Percentiles rank a stretch among this genome's conserved stretches.
These are phyloP conservation scores for Metschnikowia baotianmanensis DNA, from an alignment of 805 yeast genomes.

Conservation along the genomic window DNA sequence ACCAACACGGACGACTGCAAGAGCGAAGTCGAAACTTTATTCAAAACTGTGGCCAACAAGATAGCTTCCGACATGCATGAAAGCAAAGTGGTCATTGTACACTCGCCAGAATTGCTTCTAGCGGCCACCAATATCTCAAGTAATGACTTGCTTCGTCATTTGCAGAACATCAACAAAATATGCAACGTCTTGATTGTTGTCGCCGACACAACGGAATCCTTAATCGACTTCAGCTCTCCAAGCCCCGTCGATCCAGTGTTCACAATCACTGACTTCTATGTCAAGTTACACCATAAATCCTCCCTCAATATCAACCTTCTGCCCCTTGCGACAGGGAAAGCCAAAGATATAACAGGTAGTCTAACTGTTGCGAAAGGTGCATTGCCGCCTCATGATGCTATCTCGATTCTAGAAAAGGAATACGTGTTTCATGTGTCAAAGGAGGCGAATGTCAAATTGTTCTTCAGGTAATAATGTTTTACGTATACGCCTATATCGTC, in stretches of 20 bases:
- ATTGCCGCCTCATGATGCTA: constrained; percentile 21
- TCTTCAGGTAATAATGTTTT: constrained; percentile 45
- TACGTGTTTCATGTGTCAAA: constrained; percentile 58
- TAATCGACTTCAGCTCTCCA: constrained; percentile 27
- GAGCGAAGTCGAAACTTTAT: constrained; percentile 17
- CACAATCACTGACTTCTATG: constrained; percentile 47
- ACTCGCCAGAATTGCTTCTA: constrained; percentile 47
- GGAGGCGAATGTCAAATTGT: constrained; percentile 49
- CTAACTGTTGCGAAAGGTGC: constrained; percentile 60
- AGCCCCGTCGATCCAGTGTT: constrained; percentile 32
- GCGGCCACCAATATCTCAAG: constrained; percentile 39
- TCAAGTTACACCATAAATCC: constrained; percentile 49
- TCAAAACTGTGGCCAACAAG: constrained; percentile 17
- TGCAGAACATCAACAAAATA: constrained; percentile 28
- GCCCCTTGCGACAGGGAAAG: constrained; percentile 77
- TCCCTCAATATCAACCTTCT: constrained; percentile 52
- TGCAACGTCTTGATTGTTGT: constrained; percentile 38
- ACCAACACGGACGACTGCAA: constrained; percentile 22
- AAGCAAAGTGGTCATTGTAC: constrained; percentile 38
- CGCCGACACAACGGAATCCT: constrained; percentile 34
- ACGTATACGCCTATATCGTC: no score
- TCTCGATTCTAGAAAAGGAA: constrained; percentile 52
- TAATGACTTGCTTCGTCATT: constrained; percentile 33
- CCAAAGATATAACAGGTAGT: constrained; percentile 78
- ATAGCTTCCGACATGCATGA: constrained; percentile 7